Percentiles rank a stretch among this genome's conserved stretches.
phyloP scores from a whole-genome alignment of 139 green algal genomes.

The Diplosphaera chodatii region DNA sequence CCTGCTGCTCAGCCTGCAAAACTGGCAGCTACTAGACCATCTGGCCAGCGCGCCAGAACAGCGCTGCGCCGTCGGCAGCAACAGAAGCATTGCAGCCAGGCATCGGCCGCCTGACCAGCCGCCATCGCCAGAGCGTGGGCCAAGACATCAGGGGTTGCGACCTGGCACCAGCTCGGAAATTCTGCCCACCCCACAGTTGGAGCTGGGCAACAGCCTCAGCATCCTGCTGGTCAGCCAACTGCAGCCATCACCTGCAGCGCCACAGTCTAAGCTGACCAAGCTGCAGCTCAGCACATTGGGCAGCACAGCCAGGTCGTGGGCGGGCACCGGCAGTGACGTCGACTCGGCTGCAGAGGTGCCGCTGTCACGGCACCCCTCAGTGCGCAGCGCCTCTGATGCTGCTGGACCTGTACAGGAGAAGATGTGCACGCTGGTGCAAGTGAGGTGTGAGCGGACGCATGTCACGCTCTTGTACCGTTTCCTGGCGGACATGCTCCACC shows the following conservation, averaged over 20 bases:
- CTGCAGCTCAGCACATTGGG: neutral
- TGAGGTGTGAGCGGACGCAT: constrained; percentile 9
- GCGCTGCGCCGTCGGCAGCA: neutral
- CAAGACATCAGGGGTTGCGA: too few species aligned
- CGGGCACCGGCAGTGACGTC: neutral
- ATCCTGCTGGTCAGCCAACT: neutral
- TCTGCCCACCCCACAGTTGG: too few species aligned
- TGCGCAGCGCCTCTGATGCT: neutral
- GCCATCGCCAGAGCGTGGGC: too few species aligned
- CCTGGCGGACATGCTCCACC: constrained; percentile 13
- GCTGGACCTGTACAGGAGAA: neutral
- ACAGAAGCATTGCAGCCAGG: neutral
- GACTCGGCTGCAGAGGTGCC: neutral
- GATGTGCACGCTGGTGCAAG: neutral
- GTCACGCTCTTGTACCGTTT: constrained; percentile 18
- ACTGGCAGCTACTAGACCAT: neutral
- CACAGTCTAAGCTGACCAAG: neutral
- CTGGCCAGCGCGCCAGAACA: neutral
- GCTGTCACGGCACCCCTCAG: neutral
- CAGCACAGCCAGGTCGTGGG: neutral
- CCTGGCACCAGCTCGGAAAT: neutral
- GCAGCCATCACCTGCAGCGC: too few species aligned
- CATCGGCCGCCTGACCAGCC: neutral
- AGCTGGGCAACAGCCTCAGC: neutral
- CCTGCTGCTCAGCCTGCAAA: neutral